These are phyloP conservation scores for Berberis thunbergii DNA, from an alignment of 164 flowering plant genomes.

Conservation along the genomic window DNA sequence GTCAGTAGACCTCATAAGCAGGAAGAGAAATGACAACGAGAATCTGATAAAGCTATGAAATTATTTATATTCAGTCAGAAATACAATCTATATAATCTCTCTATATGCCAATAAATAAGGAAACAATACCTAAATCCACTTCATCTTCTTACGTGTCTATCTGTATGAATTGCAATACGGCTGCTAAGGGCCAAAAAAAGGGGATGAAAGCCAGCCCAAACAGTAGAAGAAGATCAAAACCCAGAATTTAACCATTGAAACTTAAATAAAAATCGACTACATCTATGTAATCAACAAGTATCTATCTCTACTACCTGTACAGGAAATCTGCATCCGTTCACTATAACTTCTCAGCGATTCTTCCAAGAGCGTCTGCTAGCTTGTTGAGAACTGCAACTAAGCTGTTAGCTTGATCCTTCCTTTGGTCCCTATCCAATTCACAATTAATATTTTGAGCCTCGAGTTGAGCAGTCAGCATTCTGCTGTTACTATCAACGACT, in stretches of 20 bases:
- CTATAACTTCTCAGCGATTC: conserved; percentile 76
- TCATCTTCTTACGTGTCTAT: no score
- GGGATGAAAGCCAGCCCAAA: neutral
- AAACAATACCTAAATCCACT: no score
- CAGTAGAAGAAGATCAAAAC: conserved; percentile 2
- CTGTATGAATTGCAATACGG: no score
- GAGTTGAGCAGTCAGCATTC: conserved; percentile 49
- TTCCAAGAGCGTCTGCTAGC: conserved; percentile 76
- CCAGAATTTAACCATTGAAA: neutral
- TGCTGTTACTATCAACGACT: conserved; percentile 55
- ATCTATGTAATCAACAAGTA: neutral
- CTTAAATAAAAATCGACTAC: neutral
- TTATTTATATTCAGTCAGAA: no score
- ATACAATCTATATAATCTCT: no score
- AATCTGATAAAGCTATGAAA: no score
- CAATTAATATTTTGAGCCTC: conserved; percentile 59
- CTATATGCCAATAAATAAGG: no score
- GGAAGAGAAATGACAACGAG: no score
- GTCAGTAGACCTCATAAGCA: no score
- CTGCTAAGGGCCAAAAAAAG: neutral
- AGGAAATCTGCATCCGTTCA: conserved; percentile 3
- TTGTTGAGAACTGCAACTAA: conserved; percentile 58
- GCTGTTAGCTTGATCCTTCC: conserved; percentile 48
- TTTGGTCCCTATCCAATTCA: conserved; percentile 57
- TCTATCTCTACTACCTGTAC: conserved; percentile 15